These are phyloP conservation scores for Gremmenia infestans DNA, from an alignment of 2,329 filamentous ascomycete species.

Conservation along the genomic window DNA sequence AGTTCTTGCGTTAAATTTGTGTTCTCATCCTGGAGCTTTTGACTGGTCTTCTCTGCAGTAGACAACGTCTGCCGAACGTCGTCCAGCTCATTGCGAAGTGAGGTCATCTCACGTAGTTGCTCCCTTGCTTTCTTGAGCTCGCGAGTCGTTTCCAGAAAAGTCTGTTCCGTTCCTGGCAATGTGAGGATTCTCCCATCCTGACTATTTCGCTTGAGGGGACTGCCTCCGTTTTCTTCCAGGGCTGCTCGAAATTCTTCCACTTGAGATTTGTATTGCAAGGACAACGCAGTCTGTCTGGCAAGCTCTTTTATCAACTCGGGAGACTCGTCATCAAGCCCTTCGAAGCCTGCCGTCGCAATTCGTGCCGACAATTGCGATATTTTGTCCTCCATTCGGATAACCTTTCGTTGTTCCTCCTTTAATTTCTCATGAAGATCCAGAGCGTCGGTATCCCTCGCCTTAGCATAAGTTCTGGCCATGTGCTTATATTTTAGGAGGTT, in stretches of 20 bases:
- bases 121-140: constrained; percentile 51
- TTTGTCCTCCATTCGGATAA: constrained; percentile 57
- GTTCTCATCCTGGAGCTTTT: constrained; percentile 29
- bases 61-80: constrained; percentile 47
- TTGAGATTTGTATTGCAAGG: constrained; percentile 52
- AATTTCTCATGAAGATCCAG: constrained; percentile 61
- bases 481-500: constrained; percentile 77
- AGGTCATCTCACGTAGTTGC: constrained; percentile 48
- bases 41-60: constrained; percentile 35
- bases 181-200: constrained; percentile 31
- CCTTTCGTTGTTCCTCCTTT: constrained; percentile 62
- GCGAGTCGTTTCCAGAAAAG: constrained; percentile 47
- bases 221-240: constrained; percentile 37
- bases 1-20: constrained; percentile 27
- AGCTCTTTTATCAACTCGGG: constrained; percentile 48
- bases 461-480: constrained; percentile 72
- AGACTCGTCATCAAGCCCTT: constrained; percentile 40
- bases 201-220: constrained; percentile 31
- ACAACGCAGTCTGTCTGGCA: constrained; percentile 52
- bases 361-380: constrained; percentile 56
- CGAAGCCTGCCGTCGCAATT: constrained; percentile 38
- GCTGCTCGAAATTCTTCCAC: constrained; percentile 54
- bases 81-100: constrained; percentile 49
- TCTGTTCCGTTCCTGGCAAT: constrained; percentile 47
- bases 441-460: constrained; percentile 70